Base-by-base conservation (phyloP, 225 moss, liverwort and hornwort species). In the Pseudoscleropodium purum region DNA sequence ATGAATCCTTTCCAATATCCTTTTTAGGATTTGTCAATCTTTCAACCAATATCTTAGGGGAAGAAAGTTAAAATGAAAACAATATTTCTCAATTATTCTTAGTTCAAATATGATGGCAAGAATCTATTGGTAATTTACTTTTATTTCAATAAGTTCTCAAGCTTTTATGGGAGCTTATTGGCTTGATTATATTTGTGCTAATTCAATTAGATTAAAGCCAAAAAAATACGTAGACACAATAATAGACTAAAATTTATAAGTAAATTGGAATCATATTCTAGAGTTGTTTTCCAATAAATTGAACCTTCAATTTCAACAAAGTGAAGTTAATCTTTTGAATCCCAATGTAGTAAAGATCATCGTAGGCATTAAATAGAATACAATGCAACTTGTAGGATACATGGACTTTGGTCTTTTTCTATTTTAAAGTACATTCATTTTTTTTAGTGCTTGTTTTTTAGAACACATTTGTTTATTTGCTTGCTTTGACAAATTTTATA, bases 1-100 rank as follows among this genome's bases (percentile, higher is more conserved):
- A 10, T 5, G 2, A 27, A 9, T 45, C 17, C 1, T 45, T 45
- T 29, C 2, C 0, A 45, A 27, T 17, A 45, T 45, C 17, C 3
- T 43, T 29, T 29, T 2, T 0, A 16, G 0, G 0, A 27, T 10
- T 74, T 75, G 11, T 30, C 0, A 7, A 47, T 47, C 30, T 74
- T 43, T 30, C 45, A 45, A 17, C 6, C 10, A 74, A 29, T 17
- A 74, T 10, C 30, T 45, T 74, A 9, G 9, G 5, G 8, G 5
- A 0, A 29, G 5, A 27, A 19, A 73, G 12, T n/a, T 45, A 3
- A 27, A 43, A 47, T 30, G 10, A 49, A 7, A 31, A 31, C 4
- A 49, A 12, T 31, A 31, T 47, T 18, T 49, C 1, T 49, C 0
- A 0, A 7, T 11, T 18, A 75, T 31, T 75, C 0, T 0, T 49